phyloP scores from a whole-genome alignment of 2,329 filamentous ascomycete genomes.

The Hymenotorrendiella dingleyae region DNA sequence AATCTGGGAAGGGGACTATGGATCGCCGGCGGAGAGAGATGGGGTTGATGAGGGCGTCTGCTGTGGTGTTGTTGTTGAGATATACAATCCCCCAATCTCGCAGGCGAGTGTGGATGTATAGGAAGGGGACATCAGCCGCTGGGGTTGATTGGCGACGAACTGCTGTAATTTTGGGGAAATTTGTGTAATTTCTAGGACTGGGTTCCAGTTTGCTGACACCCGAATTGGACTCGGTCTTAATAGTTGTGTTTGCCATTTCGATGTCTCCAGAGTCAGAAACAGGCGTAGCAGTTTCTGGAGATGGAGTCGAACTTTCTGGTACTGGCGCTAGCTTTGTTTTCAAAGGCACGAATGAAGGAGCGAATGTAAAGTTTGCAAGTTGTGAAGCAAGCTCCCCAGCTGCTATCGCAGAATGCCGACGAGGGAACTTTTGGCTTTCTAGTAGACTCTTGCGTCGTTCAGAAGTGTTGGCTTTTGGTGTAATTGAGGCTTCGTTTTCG shows the following conservation, averaged over 20 bases:
- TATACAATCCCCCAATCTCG: constrained; percentile 38
- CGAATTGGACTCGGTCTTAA: neutral
- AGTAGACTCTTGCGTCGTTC: constrained; percentile 16
- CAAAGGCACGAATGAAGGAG: constrained; percentile 7
- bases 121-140: constrained; percentile 17
- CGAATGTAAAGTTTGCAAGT: constrained; percentile 16
- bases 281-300: neutral
- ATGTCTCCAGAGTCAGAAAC: constrained; percentile 2
- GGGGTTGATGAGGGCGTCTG: constrained; percentile 42
- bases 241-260: neutral
- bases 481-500: constrained; percentile 14
- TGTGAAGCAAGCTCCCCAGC: constrained; percentile 5
- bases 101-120: constrained; percentile 33
- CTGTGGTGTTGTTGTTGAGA: constrained; percentile 36
- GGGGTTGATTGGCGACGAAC: neutral
- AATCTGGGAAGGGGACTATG: constrained; percentile 5
- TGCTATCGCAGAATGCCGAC: constrained; percentile 16
- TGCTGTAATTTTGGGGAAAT: no score
- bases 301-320: constrained; percentile 8
- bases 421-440: constrained; percentile 12
- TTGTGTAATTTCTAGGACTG: no score
- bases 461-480: constrained; percentile 3
- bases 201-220: no score
- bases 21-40: constrained; percentile 35
- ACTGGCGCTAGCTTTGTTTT: constrained; percentile 10